Evolutionary conservation across 169 alveolate species (phyloP).

Genomic region (Plasmodium ovale): DNA sequence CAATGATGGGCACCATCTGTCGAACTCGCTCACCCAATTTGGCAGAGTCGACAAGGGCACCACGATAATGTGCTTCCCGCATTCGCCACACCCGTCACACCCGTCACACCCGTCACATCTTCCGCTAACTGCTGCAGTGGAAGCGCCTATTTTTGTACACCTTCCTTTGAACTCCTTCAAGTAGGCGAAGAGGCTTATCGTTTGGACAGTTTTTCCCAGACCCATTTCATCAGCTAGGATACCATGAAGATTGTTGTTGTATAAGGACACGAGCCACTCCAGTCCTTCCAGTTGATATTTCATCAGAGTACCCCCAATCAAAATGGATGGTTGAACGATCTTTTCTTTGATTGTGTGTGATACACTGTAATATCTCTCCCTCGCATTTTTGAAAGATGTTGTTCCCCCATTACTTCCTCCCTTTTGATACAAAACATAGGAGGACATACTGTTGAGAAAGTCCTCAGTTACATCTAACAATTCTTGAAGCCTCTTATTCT

Average conservation of each 20-base stretch:
- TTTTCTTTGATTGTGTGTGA: slow-evolving; percentile 94
- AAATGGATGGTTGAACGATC: slow-evolving; percentile 89
- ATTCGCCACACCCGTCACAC: not conserved
- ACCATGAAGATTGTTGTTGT: slow-evolving; percentile 96
- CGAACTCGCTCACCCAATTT: slow-evolving; percentile 97
- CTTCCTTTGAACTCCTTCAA: slow-evolving; percentile 90
- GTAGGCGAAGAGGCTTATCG: slow-evolving; percentile 94
- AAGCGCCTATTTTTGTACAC: not conserved
- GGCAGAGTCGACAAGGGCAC: slow-evolving; percentile 97
- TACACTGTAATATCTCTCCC: slow-evolving; percentile 89
- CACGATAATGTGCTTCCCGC: slow-evolving; percentile 89
- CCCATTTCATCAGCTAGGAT: slow-evolving; percentile 99
- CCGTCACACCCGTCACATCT: not conserved
- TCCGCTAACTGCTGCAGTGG: not conserved
- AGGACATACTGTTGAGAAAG: slow-evolving; percentile 89
- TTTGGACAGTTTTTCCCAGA: slow-evolving; percentile 97
- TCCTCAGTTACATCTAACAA: slow-evolving; percentile 95
- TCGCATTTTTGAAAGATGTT: slow-evolving; percentile 17
- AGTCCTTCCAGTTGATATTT: slow-evolving; percentile 94
- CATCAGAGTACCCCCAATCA: slow-evolving; percentile 83
- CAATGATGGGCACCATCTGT: slow-evolving; percentile 95
- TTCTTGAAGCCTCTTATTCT: slow-evolving; percentile 93
- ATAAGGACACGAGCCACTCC: slow-evolving; percentile 95
- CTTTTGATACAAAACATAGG: slow-evolving; percentile 24
- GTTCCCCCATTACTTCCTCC: not conserved